Evolutionary conservation across 176 grass and related monocot species (phyloP).

Genomic region (Themeda triandra): DNA sequence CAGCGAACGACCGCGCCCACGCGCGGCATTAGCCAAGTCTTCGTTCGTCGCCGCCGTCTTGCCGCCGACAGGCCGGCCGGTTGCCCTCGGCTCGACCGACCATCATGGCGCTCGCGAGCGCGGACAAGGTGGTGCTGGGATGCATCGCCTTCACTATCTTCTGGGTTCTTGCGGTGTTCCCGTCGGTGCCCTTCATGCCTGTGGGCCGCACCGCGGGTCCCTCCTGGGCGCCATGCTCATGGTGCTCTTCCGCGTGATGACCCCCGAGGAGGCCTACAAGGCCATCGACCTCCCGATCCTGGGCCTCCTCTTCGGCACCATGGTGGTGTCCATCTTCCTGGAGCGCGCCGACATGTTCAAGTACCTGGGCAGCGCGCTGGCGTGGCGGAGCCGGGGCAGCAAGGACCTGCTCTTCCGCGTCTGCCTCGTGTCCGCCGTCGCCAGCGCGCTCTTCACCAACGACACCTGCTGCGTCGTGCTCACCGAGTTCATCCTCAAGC

Average conservation of each 20-base stretch:
- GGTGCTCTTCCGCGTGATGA: slow-evolving; percentile 83
- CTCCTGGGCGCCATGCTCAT: slow-evolving; percentile 94
- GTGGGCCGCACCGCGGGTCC: slow-evolving; percentile 89
- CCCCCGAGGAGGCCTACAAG: slow-evolving; percentile 61
- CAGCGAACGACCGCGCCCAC: too few species aligned
- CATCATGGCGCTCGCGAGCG: slow-evolving; percentile 56
- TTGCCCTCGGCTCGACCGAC: too few species aligned
- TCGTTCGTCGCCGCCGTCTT: too few species aligned
- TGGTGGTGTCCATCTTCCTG: slow-evolving; percentile 88
- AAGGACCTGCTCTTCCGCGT: slow-evolving; percentile 93
- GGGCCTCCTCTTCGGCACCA: slow-evolving; percentile 94
- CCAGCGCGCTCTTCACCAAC: slow-evolving; percentile 94
- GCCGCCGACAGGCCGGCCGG: too few species aligned
- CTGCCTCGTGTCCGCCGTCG: slow-evolving; percentile 80
- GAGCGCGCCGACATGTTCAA: slow-evolving; percentile 98
- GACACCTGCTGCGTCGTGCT: slow-evolving; percentile 98
- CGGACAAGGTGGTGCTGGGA: slow-evolving; percentile 75
- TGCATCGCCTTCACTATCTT: slow-evolving; percentile 85
- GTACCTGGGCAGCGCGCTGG: slow-evolving; percentile 73
- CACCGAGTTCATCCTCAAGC: slow-evolving; percentile 97
- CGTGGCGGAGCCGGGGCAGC: slow-evolving; percentile 75
- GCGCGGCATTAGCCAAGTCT: neutral
- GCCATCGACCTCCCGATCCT: slow-evolving; percentile 95
- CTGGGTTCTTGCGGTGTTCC: slow-evolving; percentile 95
- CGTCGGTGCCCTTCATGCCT: slow-evolving; percentile 88